phyloP scores from a whole-genome alignment of 129 eudicot species.

The Artemisia argyi region DNA sequence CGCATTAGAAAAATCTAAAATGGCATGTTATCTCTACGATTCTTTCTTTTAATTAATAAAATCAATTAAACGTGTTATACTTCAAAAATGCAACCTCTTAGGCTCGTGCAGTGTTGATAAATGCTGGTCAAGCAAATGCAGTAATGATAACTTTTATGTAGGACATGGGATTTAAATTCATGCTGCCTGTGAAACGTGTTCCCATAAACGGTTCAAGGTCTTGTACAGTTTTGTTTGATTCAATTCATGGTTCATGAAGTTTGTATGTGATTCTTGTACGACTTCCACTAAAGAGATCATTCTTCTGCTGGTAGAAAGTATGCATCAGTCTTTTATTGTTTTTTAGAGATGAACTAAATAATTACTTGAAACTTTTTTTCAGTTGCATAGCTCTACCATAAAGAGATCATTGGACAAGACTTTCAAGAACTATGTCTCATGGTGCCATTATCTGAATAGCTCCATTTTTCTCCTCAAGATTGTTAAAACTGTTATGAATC shows the following conservation, averaged over 20 bases:
- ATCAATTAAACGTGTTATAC: too few species aligned
- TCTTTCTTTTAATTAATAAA: too few species aligned
- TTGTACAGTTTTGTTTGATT: not conserved
- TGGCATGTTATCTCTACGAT: constrained; percentile 40
- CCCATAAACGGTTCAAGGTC: not conserved
- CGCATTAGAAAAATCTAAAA: constrained; percentile 52
- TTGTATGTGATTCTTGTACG: constrained; percentile 24
- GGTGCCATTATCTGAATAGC: constrained; percentile 45
- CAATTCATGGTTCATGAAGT: constrained; percentile 9
- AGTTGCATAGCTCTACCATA: constrained; percentile 67
- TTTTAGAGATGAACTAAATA: too few species aligned
- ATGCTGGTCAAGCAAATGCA: constrained; percentile 98
- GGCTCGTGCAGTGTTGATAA: constrained; percentile 90
- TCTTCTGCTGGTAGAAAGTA: constrained; percentile 3
- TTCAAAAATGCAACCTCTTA: constrained; percentile 34
- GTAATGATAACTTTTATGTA: constrained; percentile 43
- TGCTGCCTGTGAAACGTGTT: constrained; percentile 3
- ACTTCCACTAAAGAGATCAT: constrained; percentile 49
- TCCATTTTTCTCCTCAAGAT: not conserved
- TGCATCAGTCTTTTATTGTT: too few species aligned
- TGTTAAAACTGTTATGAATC: not conserved
- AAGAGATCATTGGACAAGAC: constrained; percentile 60
- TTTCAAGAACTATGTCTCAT: constrained; percentile 78
- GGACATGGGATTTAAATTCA: not conserved
- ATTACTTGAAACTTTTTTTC: constrained; percentile 1